Base-by-base conservation (phyloP, 176 grass and related monocot genomes). In the Miscanthus lutarioriparius region DNA sequence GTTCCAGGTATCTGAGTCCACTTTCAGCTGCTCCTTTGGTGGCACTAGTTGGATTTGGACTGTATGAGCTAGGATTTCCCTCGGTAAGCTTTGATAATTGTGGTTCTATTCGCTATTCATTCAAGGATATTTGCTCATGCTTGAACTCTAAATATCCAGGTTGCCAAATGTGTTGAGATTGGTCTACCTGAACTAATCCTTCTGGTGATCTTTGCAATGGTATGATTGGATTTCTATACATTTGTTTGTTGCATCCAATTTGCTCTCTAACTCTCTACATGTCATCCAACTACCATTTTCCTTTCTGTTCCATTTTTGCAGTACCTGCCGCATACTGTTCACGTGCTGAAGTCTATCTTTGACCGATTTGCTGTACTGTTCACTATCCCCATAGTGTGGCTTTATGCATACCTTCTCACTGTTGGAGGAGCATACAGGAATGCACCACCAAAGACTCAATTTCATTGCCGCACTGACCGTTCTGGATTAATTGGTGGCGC, bases 21-120 rank as follows among this genome's bases (percentile, higher is more conserved):
- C 39, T 99, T 33, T 92, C 97, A 72, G 93, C 91, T 78, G 90
- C 91, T 84, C 97, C 97, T 88, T 78, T 99, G 30, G 88, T 99
- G 68, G 86, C 91, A 7, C 84, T 99, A 37, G 93, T 88, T 74
- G 93, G 97, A 7, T 85, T 94, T 90, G 97, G 97, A 26, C 90
- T 99, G 27, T 99, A 99, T 82, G 97, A 99, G 88, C 84, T 99
- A 64, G 97, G 93, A 28, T 99, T 99, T 86, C 97, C 97, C 35
- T 94, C 88, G 22, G 97, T 99, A 92, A 82, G 90, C 39, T 78
- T 62, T 83, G 66, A 78, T 26, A 56, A 27, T 78, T 26, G 4
- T 56, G 23, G 80, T 77, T 87, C 11, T 64, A 64, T 22, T 83
- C 10, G 19, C 39, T 82, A 82, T 72, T 22, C 65, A 6, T 83